These are phyloP conservation scores for Chloranthus sessilifolius DNA, from an alignment of 164 flowering plant genomes.

Conservation along the genomic window DNA sequence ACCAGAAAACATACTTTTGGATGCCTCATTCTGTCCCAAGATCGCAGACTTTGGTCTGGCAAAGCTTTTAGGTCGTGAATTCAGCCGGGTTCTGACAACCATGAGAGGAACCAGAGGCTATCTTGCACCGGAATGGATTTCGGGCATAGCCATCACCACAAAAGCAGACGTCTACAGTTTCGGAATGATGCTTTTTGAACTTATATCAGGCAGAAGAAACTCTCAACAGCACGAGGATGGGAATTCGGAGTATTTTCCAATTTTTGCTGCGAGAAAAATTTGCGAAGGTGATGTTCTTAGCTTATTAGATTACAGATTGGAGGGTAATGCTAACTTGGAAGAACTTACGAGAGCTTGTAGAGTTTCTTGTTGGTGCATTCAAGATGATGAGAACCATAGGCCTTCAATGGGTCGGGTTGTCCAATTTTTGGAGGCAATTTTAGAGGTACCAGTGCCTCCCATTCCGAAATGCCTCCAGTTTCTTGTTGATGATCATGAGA, in stretches of 20 bases:
- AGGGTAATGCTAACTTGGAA: slow-evolving; percentile 25
- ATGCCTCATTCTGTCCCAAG: slow-evolving; percentile 34
- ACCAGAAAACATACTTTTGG: slow-evolving; percentile 54
- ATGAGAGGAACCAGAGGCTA: slow-evolving; percentile 59
- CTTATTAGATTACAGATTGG: slow-evolving; percentile 31
- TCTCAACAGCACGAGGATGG: slow-evolving; percentile 21
- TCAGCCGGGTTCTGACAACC: slow-evolving; percentile 47
- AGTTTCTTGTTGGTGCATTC: slow-evolving; percentile 58
- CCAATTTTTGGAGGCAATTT: slow-evolving; percentile 40
- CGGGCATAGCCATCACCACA: slow-evolving; percentile 43
- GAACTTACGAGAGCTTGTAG: slow-evolving; percentile 32
- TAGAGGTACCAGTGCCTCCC: slow-evolving; percentile 31
- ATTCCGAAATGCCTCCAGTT: slow-evolving; percentile 33
- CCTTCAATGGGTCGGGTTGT: slow-evolving; percentile 50
- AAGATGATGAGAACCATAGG: slow-evolving; percentile 38
- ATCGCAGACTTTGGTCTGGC: slow-evolving; percentile 63
- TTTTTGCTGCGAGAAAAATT: slow-evolving; percentile 28
- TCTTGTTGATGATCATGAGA: too few relatives aligned
- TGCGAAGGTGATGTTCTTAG: slow-evolving; percentile 22
- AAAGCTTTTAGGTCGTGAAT: slow-evolving; percentile 45
- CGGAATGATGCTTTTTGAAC: slow-evolving; percentile 52
- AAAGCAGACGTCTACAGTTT: slow-evolving; percentile 57
- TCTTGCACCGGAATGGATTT: slow-evolving; percentile 61
- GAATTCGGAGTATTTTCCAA: slow-evolving; percentile 30
- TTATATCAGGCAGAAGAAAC: slow-evolving; percentile 41